Base-by-base conservation (phyloP, 352 stramenopile genomes). In the Phytopythium oedochilum region DNA sequence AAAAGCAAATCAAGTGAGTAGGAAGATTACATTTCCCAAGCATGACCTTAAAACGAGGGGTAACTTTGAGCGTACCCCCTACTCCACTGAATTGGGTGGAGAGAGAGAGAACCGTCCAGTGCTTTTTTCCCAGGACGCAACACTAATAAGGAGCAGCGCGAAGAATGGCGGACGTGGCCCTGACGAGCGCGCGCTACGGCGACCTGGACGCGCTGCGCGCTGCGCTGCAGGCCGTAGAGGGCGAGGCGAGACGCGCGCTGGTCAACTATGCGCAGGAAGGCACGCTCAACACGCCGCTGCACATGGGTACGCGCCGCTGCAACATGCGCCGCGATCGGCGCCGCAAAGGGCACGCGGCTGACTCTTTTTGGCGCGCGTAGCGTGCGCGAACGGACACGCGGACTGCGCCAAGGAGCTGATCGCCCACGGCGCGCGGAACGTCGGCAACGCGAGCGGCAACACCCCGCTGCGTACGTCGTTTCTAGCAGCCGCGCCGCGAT, bases 211-310 rank as follows among this genome's bases (percentile, higher is more conserved):
- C 88, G 47, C 70, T 94, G n/a, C 65, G 62, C 18, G 63, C 46
- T 49, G 53, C 89, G 29, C 55, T 89, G 23, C 26, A 64, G n/a
- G 61, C 53, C 0, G 61, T 58, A 0, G 50, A 56, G 0, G 58
- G 56, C 11, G 56, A 57, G 0, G 43, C 66, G 23, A 57, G 61
- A 17, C 54, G 72, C 23, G 64, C 50, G 42, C 50, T 86, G 20
- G 63, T 92, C 29, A 92, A 94, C 64, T 94, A 78, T 31, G 74
- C 79, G 50, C 80, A 94, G 63, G 68, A 82, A 14, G 73, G 80
- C 52, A 83, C 82, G 53, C 66, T 80, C 38, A 92, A 92, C 67
- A 91, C 84, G 38, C 80, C 84, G 26, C 76, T 94, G 22, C 84
- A 94, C 68, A 94, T 94, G 84, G 84, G 82, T 89, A 64, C 29